Percentiles rank a stretch among this genome's conserved stretches.
Evolutionary conservation across 1,139 yeast genomes (phyloP).

Genomic region (Debaryomyces udenii): DNA sequence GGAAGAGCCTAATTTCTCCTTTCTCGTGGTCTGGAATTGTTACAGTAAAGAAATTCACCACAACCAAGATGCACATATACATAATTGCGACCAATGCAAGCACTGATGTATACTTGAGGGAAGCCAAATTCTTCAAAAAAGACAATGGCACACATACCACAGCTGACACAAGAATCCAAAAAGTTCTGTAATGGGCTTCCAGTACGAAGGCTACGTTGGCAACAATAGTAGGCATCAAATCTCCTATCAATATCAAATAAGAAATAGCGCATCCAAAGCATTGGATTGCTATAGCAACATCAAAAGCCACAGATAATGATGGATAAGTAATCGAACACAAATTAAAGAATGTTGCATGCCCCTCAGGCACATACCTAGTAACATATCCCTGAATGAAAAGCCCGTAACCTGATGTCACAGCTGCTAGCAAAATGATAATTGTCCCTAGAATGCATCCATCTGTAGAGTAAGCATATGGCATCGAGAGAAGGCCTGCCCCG

Average conservation of each 20-base stretch:
- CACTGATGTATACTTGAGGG: constrained; percentile 47
- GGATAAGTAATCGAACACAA: constrained; percentile 87
- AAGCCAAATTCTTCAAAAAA: constrained; percentile 46
- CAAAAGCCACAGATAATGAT: constrained; percentile 76
- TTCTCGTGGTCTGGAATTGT: constrained; percentile 49
- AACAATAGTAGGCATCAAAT: constrained; percentile 47
- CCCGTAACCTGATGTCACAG: constrained; percentile 78
- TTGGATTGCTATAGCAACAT: constrained; percentile 83
- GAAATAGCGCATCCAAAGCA: constrained; percentile 59
- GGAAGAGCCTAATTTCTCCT: constrained; percentile 61
- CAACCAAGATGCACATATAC: constrained; percentile 42
- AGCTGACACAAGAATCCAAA: constrained; percentile 44
- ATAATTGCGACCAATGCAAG: constrained; percentile 45
- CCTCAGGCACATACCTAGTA: constrained; percentile 66
- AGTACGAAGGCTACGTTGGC: constrained; percentile 26
- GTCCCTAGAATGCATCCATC: constrained; percentile 80
- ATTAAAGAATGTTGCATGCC: constrained; percentile 84
- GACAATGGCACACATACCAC: constrained; percentile 45
- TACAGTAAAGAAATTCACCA: constrained; percentile 35
- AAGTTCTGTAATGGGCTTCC: constrained; percentile 27
- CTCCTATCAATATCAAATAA: constrained; percentile 50
- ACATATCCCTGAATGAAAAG: constrained; percentile 77
- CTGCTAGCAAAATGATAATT: constrained; percentile 68
- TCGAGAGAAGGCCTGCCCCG: constrained; percentile 92
- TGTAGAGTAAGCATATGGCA: constrained; percentile 87